phyloP scores from a whole-genome alignment of 371 early-diverging fungal species.

The Apophysomyces trapeziformis region DNA sequence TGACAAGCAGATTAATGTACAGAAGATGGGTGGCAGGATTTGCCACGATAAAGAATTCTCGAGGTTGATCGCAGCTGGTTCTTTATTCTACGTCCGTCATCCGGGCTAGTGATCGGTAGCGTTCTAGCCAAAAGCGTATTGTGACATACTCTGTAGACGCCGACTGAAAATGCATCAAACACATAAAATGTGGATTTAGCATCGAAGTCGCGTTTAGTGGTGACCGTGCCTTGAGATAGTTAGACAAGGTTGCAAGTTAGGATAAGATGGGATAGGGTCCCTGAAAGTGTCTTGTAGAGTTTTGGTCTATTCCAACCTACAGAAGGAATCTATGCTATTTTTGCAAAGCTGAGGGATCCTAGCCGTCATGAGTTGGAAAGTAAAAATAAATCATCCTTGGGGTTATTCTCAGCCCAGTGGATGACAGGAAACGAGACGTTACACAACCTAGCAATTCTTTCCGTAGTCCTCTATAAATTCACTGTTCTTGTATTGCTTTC shows the following conservation, averaged over 20 bases:
- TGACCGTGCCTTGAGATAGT: not conserved
- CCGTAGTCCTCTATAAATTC: conserved; percentile 1
- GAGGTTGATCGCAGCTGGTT: not conserved
- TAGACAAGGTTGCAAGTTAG: too few species aligned
- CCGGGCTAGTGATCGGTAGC: not conserved
- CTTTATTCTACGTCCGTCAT: not conserved
- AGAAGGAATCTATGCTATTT: not conserved
- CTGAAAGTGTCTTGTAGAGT: not conserved
- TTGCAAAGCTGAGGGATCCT: not conserved
- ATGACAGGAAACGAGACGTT: conserved; percentile 1
- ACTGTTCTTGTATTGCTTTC: conserved; percentile 7
- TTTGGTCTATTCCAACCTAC: not conserved
- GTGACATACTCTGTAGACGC: not conserved
- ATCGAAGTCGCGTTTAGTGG: not conserved
- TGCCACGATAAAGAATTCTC: not conserved
- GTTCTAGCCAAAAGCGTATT: not conserved
- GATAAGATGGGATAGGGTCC: too few species aligned
- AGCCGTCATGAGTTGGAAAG: not conserved
- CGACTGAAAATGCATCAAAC: conserved; percentile 10
- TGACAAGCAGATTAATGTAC: too few species aligned
- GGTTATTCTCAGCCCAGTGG: conserved; percentile 11
- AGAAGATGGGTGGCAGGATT: too few species aligned
- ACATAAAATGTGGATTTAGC: not conserved
- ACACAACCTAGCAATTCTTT: conserved; percentile 2
- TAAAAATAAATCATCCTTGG: not conserved